These are phyloP conservation scores for Globisporangium ultimum DNA, from an alignment of 352 stramenopile genomes.

Conservation along the genomic window DNA sequence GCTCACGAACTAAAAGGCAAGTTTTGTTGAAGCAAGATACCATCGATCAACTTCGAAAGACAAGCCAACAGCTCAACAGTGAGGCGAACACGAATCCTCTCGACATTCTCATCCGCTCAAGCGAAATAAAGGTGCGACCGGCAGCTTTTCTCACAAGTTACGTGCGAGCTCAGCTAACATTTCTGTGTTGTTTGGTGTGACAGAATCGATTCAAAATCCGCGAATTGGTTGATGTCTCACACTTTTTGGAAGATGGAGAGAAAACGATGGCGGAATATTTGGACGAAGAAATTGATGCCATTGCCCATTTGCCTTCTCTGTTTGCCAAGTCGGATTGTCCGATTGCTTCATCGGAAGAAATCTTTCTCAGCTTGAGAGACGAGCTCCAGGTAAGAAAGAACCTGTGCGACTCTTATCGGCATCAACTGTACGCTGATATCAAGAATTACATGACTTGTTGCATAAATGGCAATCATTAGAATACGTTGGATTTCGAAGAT, in stretches of 20 bases:
- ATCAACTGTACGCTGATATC: not conserved
- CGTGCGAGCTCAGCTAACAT: not conserved
- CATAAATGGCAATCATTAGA: constrained; percentile 17
- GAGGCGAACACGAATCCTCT: constrained; percentile 32
- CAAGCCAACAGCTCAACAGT: constrained; percentile 10
- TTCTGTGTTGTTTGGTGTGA: constrained; percentile 3
- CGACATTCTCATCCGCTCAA: constrained; percentile 39
- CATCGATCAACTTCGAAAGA: constrained; percentile 37
- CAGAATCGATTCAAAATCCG: constrained; percentile 40
- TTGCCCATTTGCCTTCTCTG: constrained; percentile 32
- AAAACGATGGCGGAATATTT: constrained; percentile 30
- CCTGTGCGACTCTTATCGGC: not conserved
- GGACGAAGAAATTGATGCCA: constrained; percentile 24
- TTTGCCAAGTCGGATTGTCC: constrained; percentile 32
- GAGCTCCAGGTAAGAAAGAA: constrained; percentile 37
- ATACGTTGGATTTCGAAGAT: constrained; percentile 50
- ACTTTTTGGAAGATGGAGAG: constrained; percentile 35
- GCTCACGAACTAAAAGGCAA: constrained; percentile 19
- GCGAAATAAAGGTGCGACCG: constrained; percentile 51
- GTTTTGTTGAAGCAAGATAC: constrained; percentile 31
- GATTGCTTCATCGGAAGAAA: constrained; percentile 15
- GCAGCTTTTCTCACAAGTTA: not conserved
- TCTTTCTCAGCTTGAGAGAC: constrained; percentile 33
- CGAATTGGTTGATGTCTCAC: constrained; percentile 30
- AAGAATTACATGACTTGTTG: not conserved